Base-by-base conservation (phyloP, 2,329 filamentous ascomycete genomes). In the Arthrinium puccinioides region DNA sequence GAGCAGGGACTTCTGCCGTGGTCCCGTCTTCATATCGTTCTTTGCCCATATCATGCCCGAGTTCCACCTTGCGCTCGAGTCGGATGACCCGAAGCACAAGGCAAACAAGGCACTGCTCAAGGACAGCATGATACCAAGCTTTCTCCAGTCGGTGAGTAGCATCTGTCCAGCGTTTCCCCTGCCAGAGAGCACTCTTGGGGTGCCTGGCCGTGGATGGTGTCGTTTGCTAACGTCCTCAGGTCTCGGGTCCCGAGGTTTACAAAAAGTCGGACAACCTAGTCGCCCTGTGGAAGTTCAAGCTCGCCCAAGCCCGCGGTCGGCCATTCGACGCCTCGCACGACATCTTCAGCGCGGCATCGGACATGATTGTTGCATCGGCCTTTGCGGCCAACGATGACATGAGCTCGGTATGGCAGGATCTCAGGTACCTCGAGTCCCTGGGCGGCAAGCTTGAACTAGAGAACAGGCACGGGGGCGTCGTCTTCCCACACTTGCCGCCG, bases 201-300 rank as follows among this genome's bases (percentile, higher is more conserved):
- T n/a, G n/a, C n/a, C n/a, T n/a, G n/a, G n/a, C n/a, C n/a, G n/a
- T n/a, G n/a, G n/a, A n/a, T n/a, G n/a, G n/a, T n/a, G n/a, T 8
- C 18, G 31, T n/a, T 11, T 11, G 15, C 13, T 11, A 23, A 24
- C 21, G n/a, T 27, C 14, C 10, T 4, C 16, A 61, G 57, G 51
- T 61, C 20, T 56, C 58, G 1, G 57, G 54, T 3, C 61, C 59
- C 4, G 46, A 54, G n/a, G 48, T 62, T 5, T 59, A 64, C 13
- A 13, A 9, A 13, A 28, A 28, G 9, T 11, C 26, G 9, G 13
- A 19, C 11, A 19, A n/a, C n/a, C 10, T 41, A 6, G 21, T 41
- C n/a, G 21, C 33, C 4, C 29, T 38, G 9, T 41, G 39, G 39
- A 16, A 24, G 15, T 9, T 29, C 15, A 41, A 41, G 34, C 9